Conservation (phyloP, 2,329 filamentous ascomycete genomes). For the Hirsutella thompsonii region DNA sequence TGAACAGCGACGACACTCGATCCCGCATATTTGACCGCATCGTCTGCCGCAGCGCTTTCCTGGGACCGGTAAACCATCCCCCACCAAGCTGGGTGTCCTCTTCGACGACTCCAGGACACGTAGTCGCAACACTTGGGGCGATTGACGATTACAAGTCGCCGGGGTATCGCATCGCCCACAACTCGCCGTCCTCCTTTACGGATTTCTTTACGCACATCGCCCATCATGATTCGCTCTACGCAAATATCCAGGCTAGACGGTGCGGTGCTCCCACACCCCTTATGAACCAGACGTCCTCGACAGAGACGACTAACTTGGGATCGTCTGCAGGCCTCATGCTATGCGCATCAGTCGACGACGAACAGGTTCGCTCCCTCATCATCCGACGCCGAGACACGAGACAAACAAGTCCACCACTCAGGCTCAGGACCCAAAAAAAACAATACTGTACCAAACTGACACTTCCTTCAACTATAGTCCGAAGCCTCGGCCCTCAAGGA, state of each 20-base stretch:
- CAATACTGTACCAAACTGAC: not conserved
- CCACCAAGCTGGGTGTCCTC: not conserved
- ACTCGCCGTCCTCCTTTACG: conserved; percentile 1
- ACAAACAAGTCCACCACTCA: too few relatives aligned
- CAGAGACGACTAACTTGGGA: too few relatives aligned
- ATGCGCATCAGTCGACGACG: conserved; percentile 88
- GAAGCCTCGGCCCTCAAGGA: conserved; percentile 67
- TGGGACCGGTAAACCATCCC: too few relatives aligned
- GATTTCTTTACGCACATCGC: not conserved
- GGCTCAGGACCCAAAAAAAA: too few relatives aligned
- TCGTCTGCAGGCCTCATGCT: conserved; percentile 66
- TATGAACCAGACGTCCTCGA: too few relatives aligned
- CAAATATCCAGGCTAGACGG: conserved; percentile 91
- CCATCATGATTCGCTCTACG: conserved; percentile 73
- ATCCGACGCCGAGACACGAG: too few relatives aligned
- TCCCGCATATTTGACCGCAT: too few relatives aligned
- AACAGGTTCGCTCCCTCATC: conserved; percentile 45
- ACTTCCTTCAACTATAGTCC: conserved; percentile 22
- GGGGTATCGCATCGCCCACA: too few relatives aligned
- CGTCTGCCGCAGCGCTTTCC: too few relatives aligned
- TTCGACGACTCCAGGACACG: conserved; percentile 11
- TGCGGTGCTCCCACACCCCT: conserved; percentile 24
- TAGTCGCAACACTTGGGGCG: conserved; percentile 11
- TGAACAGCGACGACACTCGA: too few relatives aligned
- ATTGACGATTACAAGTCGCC: too few relatives aligned